phyloP scores from a whole-genome alignment of 225 moss, liverwort and hornwort genomes.

The Pseudoscleropodium purum region DNA sequence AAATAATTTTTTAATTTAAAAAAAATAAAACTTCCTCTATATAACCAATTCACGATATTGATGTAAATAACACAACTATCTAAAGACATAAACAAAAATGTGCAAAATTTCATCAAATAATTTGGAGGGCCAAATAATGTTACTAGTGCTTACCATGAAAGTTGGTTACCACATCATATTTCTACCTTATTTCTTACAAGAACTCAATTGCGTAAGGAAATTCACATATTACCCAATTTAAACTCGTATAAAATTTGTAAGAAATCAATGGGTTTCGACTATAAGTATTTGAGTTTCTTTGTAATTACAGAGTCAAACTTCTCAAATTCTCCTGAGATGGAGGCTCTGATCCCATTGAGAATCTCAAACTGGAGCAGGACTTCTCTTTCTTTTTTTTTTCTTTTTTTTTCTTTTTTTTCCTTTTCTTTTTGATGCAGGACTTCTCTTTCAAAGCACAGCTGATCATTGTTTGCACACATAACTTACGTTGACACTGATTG shows the following conservation, averaged over 20 bases:
- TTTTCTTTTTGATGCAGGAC: too few species aligned
- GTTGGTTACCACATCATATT: background rate
- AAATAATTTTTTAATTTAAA: background rate
- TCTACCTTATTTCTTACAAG: background rate
- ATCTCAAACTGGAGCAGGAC: background rate
- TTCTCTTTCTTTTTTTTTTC: too few species aligned
- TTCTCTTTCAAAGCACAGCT: background rate
- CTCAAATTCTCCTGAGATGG: rapidly evolving
- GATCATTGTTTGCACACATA: background rate
- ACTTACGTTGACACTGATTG: background rate
- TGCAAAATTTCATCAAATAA: background rate
- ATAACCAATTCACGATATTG: background rate
- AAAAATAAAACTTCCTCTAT: too few species aligned
- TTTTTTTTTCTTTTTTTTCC: too few species aligned
- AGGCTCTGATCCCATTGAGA: too few species aligned
- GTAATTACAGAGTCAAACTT: background rate
- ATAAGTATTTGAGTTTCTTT: too few species aligned
- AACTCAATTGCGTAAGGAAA: background rate
- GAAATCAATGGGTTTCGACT: background rate
- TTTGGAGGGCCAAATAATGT: background rate
- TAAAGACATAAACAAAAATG: background rate
- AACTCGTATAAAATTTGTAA: background rate
- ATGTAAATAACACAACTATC: background rate
- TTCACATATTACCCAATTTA: background rate
- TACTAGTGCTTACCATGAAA: background rate